Evolutionary conservation across 768 basidiomycete species (phyloP).

Genomic region (Mycena vulgaris): DNA sequence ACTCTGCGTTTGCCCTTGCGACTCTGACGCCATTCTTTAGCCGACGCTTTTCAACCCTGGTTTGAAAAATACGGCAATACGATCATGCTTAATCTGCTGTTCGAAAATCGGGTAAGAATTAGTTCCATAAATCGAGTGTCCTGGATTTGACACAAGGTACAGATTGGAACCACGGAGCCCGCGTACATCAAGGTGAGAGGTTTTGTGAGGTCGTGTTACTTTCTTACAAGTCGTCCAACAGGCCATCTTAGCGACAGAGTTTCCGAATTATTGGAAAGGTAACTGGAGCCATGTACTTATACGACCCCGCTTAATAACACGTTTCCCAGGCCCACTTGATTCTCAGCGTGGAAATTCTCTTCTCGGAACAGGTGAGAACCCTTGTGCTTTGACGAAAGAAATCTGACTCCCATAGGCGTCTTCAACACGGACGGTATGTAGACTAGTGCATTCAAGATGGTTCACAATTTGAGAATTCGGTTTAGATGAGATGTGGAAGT

Average conservation of each 20-base stretch:
- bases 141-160: background rate
- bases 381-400: background rate
- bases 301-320: background rate
- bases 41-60: constrained; percentile 1
- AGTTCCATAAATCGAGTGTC: background rate
- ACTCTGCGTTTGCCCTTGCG: background rate
- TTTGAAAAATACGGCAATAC: constrained; percentile 43
- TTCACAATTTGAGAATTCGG: background rate
- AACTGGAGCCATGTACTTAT: background rate
- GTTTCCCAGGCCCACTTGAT: constrained; percentile 9
- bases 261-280: constrained; percentile 37
- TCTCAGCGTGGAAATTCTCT: constrained; percentile 29
- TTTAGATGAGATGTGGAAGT: constrained; percentile 61
- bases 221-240: constrained; percentile 23
- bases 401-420: constrained; percentile 39
- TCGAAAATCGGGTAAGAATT: constrained; percentile 45
- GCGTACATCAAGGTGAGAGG: constrained; percentile 55
- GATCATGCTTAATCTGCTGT: constrained; percentile 39
- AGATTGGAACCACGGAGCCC: constrained; percentile 58
- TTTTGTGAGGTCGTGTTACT: background rate
- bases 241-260: constrained; percentile 47
- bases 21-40: background rate
- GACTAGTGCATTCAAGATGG: background rate
- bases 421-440: constrained; percentile 62
- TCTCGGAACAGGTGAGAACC: constrained; percentile 54